Evolutionary conservation across 495 filamentous ascomycete species (phyloP), one percentile per base, ranked within the genome.

Genomic region (Penicillium manginii): DNA sequence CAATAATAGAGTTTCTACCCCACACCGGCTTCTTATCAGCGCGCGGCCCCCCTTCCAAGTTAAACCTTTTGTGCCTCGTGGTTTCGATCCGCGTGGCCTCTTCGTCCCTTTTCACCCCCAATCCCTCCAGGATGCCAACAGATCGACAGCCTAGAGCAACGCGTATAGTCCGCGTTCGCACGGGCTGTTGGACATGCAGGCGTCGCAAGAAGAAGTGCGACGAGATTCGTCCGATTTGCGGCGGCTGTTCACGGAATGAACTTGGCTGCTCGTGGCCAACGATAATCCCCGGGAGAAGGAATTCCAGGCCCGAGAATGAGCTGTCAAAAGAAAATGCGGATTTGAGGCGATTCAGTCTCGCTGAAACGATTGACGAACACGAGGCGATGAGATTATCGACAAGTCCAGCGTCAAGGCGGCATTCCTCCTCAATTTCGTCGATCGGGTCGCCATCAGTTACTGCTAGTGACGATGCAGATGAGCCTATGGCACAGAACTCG

Each of bases 121-220:
- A 37, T 3, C 35, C 11, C 29, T 57, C 4, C 56, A 51, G 39
- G 22, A 74, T 75, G 72, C 70, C 71, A 18, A 65, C 70, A 42
- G 65, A 65, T 58, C 67, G 67, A 63, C 65, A 61, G 48, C 56
- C 56, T 14, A 61, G 71, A 9, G 63, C 66, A 31, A 60, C 64
- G 42, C 67, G 67, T 26, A 75, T 75, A 37, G 69, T 75, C 9
- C 71, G 73, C 47, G 73, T 75, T 21, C 59, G 73, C 17, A 94
- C 91, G 2, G 91, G 91, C 8, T 96, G 91, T 71, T 86, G 90
- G 62, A 92, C 90, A 31, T 96, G 91, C 72, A 80, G 91, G 54
- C 88, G 88, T 61, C 83, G 91, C n/a, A 94, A 94, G 78, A 96
- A 94, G 85, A 96, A 96, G 79, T 96, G 91, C 73, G 91, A 94